Evolutionary conservation across 768 basidiomycete species (phyloP).

Genomic region (Clitopilus hobsonii): DNA sequence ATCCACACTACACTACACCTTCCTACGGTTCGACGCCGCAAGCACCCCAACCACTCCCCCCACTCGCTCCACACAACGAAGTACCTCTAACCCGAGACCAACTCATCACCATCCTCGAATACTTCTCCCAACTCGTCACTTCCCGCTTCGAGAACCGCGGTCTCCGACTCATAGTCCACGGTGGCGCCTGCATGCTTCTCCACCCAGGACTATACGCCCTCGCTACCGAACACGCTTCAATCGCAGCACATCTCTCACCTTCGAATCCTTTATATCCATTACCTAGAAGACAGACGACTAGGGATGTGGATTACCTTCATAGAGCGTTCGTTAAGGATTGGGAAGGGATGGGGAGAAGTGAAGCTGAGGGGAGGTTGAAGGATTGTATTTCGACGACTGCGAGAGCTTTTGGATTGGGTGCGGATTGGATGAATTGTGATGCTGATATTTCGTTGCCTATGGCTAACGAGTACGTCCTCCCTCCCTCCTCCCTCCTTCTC

Average conservation of each 20-base stretch:
- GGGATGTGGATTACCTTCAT: constrained; percentile 66
- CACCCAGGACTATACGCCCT: constrained; percentile 39
- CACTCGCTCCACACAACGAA: constrained; percentile 28
- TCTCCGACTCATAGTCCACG: constrained; percentile 63
- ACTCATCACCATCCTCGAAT: constrained; percentile 41
- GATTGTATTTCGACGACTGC: constrained; percentile 57
- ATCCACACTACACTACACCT: neutral
- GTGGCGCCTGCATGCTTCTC: constrained; percentile 72
- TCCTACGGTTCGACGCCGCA: neutral
- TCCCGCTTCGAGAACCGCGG: constrained; percentile 38
- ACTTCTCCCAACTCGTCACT: constrained; percentile 45
- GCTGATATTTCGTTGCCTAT: constrained; percentile 69
- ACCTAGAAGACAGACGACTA: constrained; percentile 45
- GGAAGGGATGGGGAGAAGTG: constrained; percentile 36
- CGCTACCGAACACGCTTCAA: constrained; percentile 19
- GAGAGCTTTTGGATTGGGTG: constrained; percentile 39
- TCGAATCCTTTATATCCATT: constrained; percentile 16
- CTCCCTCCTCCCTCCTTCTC: neutral
- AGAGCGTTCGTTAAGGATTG: constrained; percentile 58
- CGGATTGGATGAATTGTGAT: constrained; percentile 77
- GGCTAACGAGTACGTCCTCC: constrained; percentile 49
- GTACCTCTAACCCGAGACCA: constrained; percentile 34
- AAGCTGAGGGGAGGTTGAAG: constrained; percentile 52
- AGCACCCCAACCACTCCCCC: neutral
- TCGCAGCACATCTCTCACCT: constrained; percentile 2